A percentile compares a stretch with the other conserved stretches of the same genome.
These are phyloP conservation scores for Leccinum fallax DNA, from an alignment of 1,284 basidiomycete genomes.

Conservation along the genomic window DNA sequence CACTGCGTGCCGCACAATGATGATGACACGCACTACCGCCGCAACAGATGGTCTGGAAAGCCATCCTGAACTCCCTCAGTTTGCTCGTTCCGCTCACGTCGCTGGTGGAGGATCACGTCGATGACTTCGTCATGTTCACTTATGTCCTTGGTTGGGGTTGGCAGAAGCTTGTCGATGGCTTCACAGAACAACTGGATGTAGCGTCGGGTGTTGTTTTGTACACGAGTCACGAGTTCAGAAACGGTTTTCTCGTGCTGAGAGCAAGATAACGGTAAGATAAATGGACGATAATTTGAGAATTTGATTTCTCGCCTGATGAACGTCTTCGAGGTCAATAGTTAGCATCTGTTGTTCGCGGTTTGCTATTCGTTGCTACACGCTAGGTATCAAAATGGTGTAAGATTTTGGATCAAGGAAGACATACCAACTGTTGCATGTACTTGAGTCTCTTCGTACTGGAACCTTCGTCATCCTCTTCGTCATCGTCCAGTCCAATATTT, in stretches of 20 bases:
- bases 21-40: conserved; percentile 82
- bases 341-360: conserved; percentile 91
- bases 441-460: conserved; percentile 57
- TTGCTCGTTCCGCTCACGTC: conserved; percentile 84
- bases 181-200: conserved; percentile 92
- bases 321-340: conserved; percentile 80
- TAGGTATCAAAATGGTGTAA: conserved; percentile 33
- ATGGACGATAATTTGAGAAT: conserved; percentile 4
- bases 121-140: conserved; percentile 89
- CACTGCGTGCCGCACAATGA: not conserved
- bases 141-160: conserved; percentile 86
- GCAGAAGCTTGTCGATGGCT: conserved; percentile 88
- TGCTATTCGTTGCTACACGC: conserved; percentile 76
- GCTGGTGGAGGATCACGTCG: conserved; percentile 93
- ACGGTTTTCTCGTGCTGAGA: conserved; percentile 62
- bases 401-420: conserved; percentile 35
- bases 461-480: conserved; percentile 44
- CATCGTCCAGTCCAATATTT: conserved; percentile 68
- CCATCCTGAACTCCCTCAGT: conserved; percentile 67
- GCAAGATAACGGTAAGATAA: not conserved
- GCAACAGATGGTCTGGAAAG: conserved; percentile 89
- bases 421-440: conserved; percentile 89
- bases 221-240: conserved; percentile 70
- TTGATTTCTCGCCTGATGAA: conserved; percentile 55
- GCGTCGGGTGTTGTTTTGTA: conserved; percentile 85